Evolutionary conservation across 2,329 filamentous ascomycete genomes (phyloP), one percentile per base, ranked within the genome.

Genomic region (Lojkania enalia): DNA sequence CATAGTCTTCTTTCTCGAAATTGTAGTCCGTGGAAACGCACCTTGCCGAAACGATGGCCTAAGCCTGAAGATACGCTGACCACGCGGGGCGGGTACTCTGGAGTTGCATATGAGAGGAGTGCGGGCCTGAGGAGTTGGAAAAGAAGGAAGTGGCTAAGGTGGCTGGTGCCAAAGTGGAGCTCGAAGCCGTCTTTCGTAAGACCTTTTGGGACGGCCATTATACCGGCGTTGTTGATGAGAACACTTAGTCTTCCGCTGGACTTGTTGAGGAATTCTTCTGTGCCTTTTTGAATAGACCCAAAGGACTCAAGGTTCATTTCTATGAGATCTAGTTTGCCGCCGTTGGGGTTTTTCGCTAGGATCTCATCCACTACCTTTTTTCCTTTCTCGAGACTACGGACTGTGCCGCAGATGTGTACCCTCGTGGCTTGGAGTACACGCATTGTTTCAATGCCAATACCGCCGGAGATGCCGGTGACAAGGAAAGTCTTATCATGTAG

Each of bases 81-180:
- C 23, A 74, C 57, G 3, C 74, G 62, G 2, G 67, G 55, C 2
- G 59, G 53, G 3, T 60, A 60, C 2, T 27, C 41, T 5, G 48
- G 32, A 2, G 32, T 51, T 3, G 46, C 35, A 1, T 66, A 39
- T 1, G 27, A 65, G 16, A 64, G 45, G 2, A 77, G 43, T 11
- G 63, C 61, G 0, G 72, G 71, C 14, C 72, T 47, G 4, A 77
- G 63, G 13, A 75, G 62, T 29, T 69, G 64, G 3, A 51, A 51
- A 11, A 76, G 57, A 13, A 77, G 57, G 47, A 75, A 75, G 15
- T 76, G 71, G 0, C 72, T 70, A 5, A 77, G 42, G 44, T 77
- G 69, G 52, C 77, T 77, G 18, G 71, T 71, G 5, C 67, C 73
- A 2, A 73, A 61, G 40, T 74, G 48, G 2, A 54, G 39, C 47